A percentile compares a stretch with the other conserved stretches of the same genome.
Evolutionary conservation across 345 rosid species (phyloP).

Genomic region (Populus pruinosa): DNA sequence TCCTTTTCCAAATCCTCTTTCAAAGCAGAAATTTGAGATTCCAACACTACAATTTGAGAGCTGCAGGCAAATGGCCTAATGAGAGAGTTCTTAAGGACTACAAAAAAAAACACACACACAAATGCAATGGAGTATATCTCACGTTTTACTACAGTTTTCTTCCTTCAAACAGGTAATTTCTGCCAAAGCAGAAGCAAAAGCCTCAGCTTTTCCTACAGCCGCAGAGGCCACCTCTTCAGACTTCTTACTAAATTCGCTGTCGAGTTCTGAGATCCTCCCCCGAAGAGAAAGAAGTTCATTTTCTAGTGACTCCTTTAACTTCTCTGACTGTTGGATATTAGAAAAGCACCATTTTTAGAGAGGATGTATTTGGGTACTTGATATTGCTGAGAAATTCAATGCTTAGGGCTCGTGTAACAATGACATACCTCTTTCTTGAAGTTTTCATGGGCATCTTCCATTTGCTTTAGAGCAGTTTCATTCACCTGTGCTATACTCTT

Average conservation of each 20-base stretch:
- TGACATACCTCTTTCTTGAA: constrained; percentile 67
- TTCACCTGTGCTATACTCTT: constrained; percentile 91
- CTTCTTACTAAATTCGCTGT: constrained; percentile 59
- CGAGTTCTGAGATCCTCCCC: constrained; percentile 69
- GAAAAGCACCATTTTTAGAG: background rate
- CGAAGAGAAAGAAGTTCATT: constrained; percentile 65
- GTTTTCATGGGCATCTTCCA: constrained; percentile 80
- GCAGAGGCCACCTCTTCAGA: constrained; percentile 65
- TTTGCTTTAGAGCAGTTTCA: constrained; percentile 87
- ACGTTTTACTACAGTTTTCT: constrained; percentile 63
- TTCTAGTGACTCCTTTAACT: constrained; percentile 60
- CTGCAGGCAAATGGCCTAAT: constrained; percentile 38
- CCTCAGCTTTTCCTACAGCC: constrained; percentile 64
- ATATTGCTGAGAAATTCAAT: background rate
- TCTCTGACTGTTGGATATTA: constrained; percentile 54
- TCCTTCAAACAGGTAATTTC: constrained; percentile 72
- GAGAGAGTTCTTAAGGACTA: constrained; percentile 14
- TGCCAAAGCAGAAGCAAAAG: constrained; percentile 55
- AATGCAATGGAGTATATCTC: constrained; percentile 8
- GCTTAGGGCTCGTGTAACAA: constrained; percentile 3
- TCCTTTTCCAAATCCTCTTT: constrained; percentile 70
- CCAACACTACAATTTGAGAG: constrained; percentile 62
- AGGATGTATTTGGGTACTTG: background rate
- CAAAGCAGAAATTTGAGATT: constrained; percentile 54
- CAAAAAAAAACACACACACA: background rate